Evolutionary conservation across 1,139 yeast genomes (phyloP), one percentile per base, ranked within the genome.

Genomic region (Yamadazyma trypodendri): DNA sequence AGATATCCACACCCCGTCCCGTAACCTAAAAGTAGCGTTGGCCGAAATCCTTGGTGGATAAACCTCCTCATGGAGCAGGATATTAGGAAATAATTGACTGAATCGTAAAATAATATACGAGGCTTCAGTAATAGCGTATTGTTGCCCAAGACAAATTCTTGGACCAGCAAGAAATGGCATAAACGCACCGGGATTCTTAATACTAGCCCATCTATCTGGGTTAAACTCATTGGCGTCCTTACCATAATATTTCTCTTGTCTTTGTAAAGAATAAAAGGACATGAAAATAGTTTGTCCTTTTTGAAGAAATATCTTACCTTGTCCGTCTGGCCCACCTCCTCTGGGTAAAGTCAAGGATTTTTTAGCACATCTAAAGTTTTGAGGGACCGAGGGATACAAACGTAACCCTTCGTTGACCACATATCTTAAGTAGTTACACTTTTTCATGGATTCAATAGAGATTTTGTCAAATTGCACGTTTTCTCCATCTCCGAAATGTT

Each of bases 301-400:
- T 32, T 58, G 59, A 25, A 75, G 54, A 39, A 69, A 65, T 3
- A 76, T 43, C 4, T 79, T 79, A 14, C 58, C 46, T 12, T 46
- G 34, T 12, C 67, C 74, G 41, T 73, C 66, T 1, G 61, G 56
- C 3, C 81, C 82, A 15, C 81, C 81, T 16, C 81, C 81, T 21
- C 57, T 60, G n/a, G 81, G 81, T 33, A 77, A 58, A 3, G 72
- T 63, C 2, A 79, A 74, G 45, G 68, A 60, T 39, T 54, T 59
- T 12, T 37, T 46, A 13, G 81, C 75, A 28, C 57, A 51, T 39
- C 83, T 61, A 45, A 63, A 63, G 51, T 77, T 77, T 43, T 58
- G 57, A 4, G 82, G 81, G 5, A 77, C 81, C 6, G 75, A 61
- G 3, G 83, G 83, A 46, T 74, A 76, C 48, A 76, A 46, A 44